phyloP scores from a whole-genome alignment of 2,329 filamentous ascomycete genomes.

The Talaromyces verruculosus region DNA sequence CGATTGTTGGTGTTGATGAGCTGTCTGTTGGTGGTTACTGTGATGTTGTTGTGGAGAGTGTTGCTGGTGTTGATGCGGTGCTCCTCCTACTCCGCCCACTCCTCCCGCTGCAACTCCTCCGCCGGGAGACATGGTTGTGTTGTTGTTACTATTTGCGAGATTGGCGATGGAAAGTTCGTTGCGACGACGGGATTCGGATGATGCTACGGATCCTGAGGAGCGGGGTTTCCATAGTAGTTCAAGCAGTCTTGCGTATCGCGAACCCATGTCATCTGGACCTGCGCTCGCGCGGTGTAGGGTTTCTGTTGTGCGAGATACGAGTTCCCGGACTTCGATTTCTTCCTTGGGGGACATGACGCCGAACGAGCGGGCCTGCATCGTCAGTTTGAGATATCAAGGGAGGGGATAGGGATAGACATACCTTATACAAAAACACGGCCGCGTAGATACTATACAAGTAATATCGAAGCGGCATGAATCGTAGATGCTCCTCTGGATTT shows the following conservation, averaged over 20 bases:
- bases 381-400: neutral
- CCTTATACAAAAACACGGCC: conserved; percentile 66
- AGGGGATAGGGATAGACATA: conserved; percentile 26
- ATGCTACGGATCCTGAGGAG: conserved; percentile 28
- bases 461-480: conserved; percentile 64
- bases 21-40: conserved; percentile 16
- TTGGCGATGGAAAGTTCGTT: conserved; percentile 32
- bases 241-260: conserved; percentile 61
- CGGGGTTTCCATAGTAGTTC: conserved; percentile 59
- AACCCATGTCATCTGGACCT: conserved; percentile 60
- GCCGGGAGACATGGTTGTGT: neutral
- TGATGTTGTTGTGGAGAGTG: conserved; percentile 11
- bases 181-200: conserved; percentile 32
- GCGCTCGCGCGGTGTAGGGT: conserved; percentile 60
- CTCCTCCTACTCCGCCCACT: neutral
- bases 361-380: conserved; percentile 54
- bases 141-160: conserved; percentile 17
- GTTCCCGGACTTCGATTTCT: conserved; percentile 56
- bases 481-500: conserved; percentile 58
- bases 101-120: neutral
- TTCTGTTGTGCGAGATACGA: conserved; percentile 60
- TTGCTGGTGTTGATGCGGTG: neutral
- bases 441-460: conserved; percentile 63
- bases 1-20: conserved; percentile 26
- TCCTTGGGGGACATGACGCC: conserved; percentile 59